These are phyloP conservation scores for Candida michaelii DNA, from an alignment of 805 yeast genomes.

Conservation along the genomic window DNA sequence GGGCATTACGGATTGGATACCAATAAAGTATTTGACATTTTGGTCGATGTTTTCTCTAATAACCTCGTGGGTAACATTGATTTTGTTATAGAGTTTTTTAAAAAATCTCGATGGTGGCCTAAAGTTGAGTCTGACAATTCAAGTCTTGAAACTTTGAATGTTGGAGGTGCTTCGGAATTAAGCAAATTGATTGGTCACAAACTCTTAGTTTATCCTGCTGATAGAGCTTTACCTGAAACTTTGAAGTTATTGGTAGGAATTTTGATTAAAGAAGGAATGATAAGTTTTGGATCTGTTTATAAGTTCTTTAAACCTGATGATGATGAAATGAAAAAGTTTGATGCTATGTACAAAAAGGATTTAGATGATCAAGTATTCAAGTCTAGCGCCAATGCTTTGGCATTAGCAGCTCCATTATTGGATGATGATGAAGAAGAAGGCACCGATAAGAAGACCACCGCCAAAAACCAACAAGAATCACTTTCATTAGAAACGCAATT, in stretches of 20 bases:
- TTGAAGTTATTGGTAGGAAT: conserved; percentile 50
- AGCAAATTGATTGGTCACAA: conserved; percentile 55
- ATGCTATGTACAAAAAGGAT: conserved; percentile 44
- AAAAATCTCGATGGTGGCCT: conserved; percentile 71
- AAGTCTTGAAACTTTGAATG: conserved; percentile 30
- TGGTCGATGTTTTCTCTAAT: conserved; percentile 53
- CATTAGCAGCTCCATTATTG: conserved; percentile 81
- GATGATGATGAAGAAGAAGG: conserved; percentile 59
- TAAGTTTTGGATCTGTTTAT: conserved; percentile 63
- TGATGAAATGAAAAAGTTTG: conserved; percentile 43
- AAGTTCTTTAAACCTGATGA: conserved; percentile 55
- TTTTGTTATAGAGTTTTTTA: conserved; percentile 51
- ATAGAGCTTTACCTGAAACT: conserved; percentile 40
- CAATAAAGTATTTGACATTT: conserved; percentile 60
- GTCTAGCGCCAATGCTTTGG: conserved; percentile 75
- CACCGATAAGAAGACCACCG: background rate
- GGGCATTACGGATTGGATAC: conserved; percentile 81
- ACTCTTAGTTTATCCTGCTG: conserved; percentile 28
- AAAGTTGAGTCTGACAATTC: conserved; percentile 28
- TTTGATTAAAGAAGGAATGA: conserved; percentile 62
- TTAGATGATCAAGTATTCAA: conserved; percentile 55
- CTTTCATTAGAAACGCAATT: conserved; percentile 9
- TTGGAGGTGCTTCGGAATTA: conserved; percentile 58
- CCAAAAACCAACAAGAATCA: background rate
- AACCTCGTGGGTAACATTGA: conserved; percentile 44